Conservation (phyloP, 2,329 filamentous ascomycete genomes). For the Cladosporium sp. region DNA sequence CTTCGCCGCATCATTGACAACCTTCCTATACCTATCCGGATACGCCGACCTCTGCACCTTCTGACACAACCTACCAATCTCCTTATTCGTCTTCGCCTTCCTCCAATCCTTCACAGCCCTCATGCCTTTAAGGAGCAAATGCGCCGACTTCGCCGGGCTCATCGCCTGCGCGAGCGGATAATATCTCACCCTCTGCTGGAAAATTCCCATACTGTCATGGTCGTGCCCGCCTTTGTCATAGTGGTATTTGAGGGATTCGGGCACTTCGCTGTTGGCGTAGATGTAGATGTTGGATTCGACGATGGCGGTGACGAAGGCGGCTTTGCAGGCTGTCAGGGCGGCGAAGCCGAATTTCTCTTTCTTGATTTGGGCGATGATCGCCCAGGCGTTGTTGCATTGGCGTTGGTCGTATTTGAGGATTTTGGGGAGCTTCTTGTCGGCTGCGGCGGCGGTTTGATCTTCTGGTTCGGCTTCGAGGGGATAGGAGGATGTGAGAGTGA, state of each 20-base stretch:
- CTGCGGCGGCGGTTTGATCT: not conserved
- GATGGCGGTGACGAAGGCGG: conserved; percentile 5
- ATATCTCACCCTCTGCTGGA: conserved; percentile 5
- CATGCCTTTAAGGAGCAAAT: conserved; percentile 1
- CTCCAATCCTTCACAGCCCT: conserved; percentile 1
- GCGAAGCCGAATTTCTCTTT: conserved; percentile 2
- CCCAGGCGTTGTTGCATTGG: conserved; percentile 11
- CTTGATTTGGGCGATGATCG: conserved; percentile 10
- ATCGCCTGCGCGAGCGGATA: conserved; percentile 5
- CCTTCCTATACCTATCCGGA: not conserved
- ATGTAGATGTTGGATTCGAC: conserved; percentile 8
- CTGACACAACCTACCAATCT: not conserved
- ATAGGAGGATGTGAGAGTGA: not conserved
- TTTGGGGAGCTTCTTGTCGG: not conserved
- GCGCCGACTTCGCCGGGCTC: conserved; percentile 4
- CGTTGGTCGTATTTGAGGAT: conserved; percentile 1
- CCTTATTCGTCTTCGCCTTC: conserved; percentile 1
- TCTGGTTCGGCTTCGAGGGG: not conserved
- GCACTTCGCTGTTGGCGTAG: conserved; percentile 4
- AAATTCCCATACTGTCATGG: conserved; percentile 3
- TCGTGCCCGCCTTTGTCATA: conserved; percentile 2
- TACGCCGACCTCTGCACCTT: conserved; percentile 7
- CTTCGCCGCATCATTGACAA: conserved; percentile 2
- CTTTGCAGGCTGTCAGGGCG: conserved; percentile 3
- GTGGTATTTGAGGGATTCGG: not conserved